These are phyloP conservation scores for Claviceps lovelessii DNA, from an alignment of 2,329 filamentous ascomycete genomes.

Conservation along the genomic window DNA sequence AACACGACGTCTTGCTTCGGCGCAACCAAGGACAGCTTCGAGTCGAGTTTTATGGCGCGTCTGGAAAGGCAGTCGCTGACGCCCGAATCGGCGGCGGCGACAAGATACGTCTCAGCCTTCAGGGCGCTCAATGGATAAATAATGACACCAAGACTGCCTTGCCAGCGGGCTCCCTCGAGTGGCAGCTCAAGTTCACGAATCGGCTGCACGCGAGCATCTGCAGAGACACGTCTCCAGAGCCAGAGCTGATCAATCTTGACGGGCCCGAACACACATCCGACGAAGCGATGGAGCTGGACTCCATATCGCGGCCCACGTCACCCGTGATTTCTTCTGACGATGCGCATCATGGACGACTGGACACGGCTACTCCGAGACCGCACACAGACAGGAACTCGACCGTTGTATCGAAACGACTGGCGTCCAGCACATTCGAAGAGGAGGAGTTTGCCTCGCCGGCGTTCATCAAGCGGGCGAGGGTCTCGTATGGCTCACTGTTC, in stretches of 20 bases:
- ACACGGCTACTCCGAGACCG: constrained; percentile 3
- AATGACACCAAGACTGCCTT: constrained; percentile 33
- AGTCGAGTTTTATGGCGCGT: constrained; percentile 55
- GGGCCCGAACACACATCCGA: constrained; percentile 9
- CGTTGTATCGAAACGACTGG: constrained; percentile 20
- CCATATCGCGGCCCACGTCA: background rate
- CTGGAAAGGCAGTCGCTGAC: constrained; percentile 54
- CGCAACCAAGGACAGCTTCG: constrained; percentile 67
- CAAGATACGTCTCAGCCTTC: constrained; percentile 52
- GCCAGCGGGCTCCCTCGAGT: constrained; percentile 38
- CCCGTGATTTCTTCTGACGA: background rate
- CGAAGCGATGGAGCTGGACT: background rate
- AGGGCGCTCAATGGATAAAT: constrained; percentile 51
- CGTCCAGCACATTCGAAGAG: constrained; percentile 22
- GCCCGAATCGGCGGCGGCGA: constrained; percentile 66
- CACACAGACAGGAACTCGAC: constrained; percentile 1
- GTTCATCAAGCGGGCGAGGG: constrained; percentile 57
- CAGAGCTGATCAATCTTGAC: constrained; percentile 39
- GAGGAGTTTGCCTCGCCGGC: constrained; percentile 62
- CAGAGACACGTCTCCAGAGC: constrained; percentile 30
- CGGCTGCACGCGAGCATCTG: constrained; percentile 31
- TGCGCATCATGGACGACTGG: background rate
- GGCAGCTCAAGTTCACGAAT: constrained; percentile 42
- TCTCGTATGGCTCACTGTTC: constrained; percentile 54
- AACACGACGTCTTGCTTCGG: constrained; percentile 70